Base-by-base conservation (phyloP, 1,139 yeast genomes). In the Pichia cactophila region DNA sequence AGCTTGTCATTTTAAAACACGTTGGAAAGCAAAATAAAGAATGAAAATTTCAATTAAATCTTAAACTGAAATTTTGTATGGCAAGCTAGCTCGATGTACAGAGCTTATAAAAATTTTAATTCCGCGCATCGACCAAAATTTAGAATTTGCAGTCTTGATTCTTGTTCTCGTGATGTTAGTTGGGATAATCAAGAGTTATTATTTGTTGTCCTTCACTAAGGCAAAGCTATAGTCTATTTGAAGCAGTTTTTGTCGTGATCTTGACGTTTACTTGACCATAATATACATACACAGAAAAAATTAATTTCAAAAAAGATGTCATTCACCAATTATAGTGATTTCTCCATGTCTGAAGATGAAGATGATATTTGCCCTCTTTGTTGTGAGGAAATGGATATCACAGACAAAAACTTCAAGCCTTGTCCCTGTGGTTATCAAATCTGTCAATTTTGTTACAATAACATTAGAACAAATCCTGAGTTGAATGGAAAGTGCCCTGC, bases 401-500 rank as follows among this genome's bases (percentile, higher is more conserved):
- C 96, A 20, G 98, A 94, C 68, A 87, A 86, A 65, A 88, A 90
- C 69, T 94, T 94, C 76, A 88, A 86, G 67, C 99, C 99, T 7
- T 94, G 99, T 73, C 98, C 97, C 1, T 94, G 99, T 72, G 98
- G 98, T 12, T 94, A 94, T 64, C 98, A 94, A 65, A 87, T 92
- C 53, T 94, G 99, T 68, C 97, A 92, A 73, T 94, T 94, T 64
- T 94, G 98, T 67, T 94, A 90, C 74, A 92, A 94, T 70, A 92
- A 90, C 66, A 94, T 94, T 61, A 80, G 96, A 58, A 95, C 87
- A 58, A 92, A 92, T 61, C 97, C 97, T 1, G 96, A 90, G 63
- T 72, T 92, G 56, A 90, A 90, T 65, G 97, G 97, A 6, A 79
- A 89, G 58, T 94, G 99, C 69, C 99, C 99, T 4, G 98, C 96